phyloP scores from a whole-genome alignment of 2,329 filamentous ascomycete genomes.

The Microthyrium microscopicum region DNA sequence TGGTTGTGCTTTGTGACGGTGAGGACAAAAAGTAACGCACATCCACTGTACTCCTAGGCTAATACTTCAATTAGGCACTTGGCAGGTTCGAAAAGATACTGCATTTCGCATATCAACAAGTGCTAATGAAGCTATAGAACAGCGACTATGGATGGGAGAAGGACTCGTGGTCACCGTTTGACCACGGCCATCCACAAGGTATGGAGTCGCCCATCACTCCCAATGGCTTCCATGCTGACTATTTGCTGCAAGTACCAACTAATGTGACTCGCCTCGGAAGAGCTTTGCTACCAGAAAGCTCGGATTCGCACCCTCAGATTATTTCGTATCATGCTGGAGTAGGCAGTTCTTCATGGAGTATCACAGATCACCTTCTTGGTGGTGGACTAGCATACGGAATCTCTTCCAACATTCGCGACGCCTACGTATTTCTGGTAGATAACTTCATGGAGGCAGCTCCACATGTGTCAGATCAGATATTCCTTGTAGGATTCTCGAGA shows the following conservation, averaged over 20 bases:
- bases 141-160: constrained; percentile 5
- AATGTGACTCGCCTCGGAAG: constrained; percentile 24
- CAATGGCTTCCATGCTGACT: no score
- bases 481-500: constrained; percentile 28
- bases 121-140: no score
- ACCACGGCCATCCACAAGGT: constrained; percentile 6
- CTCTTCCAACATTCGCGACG: constrained; percentile 37
- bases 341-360: constrained; percentile 15
- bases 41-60: no score
- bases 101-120: no score
- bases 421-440: constrained; percentile 44
- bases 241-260: constrained; percentile 16
- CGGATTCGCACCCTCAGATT: constrained; percentile 18
- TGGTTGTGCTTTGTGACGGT: no score
- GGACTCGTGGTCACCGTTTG: background rate
- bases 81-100: no score
- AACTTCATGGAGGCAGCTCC: constrained; percentile 37
- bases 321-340: constrained; percentile 26
- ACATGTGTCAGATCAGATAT: constrained; percentile 29
- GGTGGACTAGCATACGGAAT: constrained; percentile 17
- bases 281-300: constrained; percentile 18
- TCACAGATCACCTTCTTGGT: constrained; percentile 9
- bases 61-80: no score
- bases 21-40: no score
- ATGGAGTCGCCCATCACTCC: no score